phyloP scores from a whole-genome alignment of 2,329 filamentous ascomycete species.

The Talaromyces albobiverticillius region DNA sequence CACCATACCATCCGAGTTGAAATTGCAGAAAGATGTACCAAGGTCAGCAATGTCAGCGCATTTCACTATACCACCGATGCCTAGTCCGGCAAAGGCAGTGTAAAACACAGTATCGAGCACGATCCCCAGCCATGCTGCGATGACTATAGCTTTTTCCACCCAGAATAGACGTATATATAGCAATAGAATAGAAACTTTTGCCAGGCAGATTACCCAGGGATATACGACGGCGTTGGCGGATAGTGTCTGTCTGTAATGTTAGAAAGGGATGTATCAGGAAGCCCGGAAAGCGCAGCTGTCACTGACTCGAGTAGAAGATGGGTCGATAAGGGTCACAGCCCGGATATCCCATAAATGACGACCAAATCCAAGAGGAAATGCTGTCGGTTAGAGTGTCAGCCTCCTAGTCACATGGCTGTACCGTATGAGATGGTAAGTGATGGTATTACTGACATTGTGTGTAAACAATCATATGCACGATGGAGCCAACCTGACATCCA shows the following conservation, averaged over 20 bases:
- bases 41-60: neutral
- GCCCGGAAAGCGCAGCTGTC: neutral
- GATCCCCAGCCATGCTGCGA: neutral
- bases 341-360: slow-evolving; percentile 2
- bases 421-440: too few relatives aligned
- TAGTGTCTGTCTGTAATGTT: neutral
- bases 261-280: neutral
- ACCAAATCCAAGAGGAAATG: neutral
- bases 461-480: slow-evolving; percentile 1
- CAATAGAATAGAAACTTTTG: neutral
- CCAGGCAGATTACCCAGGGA: neutral
- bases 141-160: neutral
- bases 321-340: neutral
- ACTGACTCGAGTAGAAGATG: neutral
- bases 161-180: neutral
- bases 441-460: neutral
- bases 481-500: neutral
- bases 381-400: neutral
- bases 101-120: neutral
- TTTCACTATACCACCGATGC: neutral
- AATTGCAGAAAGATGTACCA: neutral
- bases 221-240: neutral
- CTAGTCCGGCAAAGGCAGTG: neutral
- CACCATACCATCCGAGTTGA: neutral
- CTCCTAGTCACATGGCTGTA: too few relatives aligned